phyloP scores from a whole-genome alignment of 2,329 filamentous ascomycete species.

The Bipolaris bicolor region DNA sequence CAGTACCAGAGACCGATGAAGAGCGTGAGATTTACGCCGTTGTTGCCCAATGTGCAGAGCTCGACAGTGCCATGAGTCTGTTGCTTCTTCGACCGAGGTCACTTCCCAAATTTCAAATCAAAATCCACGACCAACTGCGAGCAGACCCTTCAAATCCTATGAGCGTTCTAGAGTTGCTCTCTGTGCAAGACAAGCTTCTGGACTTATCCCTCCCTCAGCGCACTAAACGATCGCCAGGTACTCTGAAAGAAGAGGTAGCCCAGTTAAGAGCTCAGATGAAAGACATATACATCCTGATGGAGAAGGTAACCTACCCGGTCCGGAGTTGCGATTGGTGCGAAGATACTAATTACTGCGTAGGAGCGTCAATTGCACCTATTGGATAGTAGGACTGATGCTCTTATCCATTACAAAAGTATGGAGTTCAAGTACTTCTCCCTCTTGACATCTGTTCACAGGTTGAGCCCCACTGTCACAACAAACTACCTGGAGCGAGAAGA shows the following conservation, averaged over 20 bases:
- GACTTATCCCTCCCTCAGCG: slow-evolving; percentile 31
- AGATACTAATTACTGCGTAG: slow-evolving; percentile 17
- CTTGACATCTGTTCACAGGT: slow-evolving; percentile 39
- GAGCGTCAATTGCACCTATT: slow-evolving; percentile 25
- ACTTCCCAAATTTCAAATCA: slow-evolving; percentile 35
- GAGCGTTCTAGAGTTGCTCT: slow-evolving; percentile 37
- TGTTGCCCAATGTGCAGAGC: slow-evolving; percentile 40
- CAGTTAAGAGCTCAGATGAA: slow-evolving; percentile 31
- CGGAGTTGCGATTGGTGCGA: background rate
- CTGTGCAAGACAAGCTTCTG: slow-evolving; percentile 38
- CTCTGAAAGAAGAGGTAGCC: slow-evolving; percentile 30
- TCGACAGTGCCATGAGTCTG: slow-evolving; percentile 41
- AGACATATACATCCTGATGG: slow-evolving; percentile 29
- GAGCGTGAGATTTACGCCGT: slow-evolving; percentile 37
- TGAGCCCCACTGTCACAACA: slow-evolving; percentile 39
- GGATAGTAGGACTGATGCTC: slow-evolving; percentile 28
- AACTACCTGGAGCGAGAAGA: slow-evolving; percentile 38
- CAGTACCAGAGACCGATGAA: slow-evolving; percentile 24
- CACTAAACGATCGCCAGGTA: slow-evolving; percentile 14
- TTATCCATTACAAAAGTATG: slow-evolving; percentile 41
- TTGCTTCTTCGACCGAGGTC: slow-evolving; percentile 40
- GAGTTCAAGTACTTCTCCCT: slow-evolving; percentile 45
- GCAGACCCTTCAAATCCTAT: slow-evolving; percentile 32
- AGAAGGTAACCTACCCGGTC: slow-evolving; percentile 21
- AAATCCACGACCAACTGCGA: slow-evolving; percentile 32